A percentile compares a stretch with the other conserved stretches of the same genome.
Conservation (phyloP, 495 filamentous ascomycete genomes). For the Corynascus novoguineensis region DNA sequence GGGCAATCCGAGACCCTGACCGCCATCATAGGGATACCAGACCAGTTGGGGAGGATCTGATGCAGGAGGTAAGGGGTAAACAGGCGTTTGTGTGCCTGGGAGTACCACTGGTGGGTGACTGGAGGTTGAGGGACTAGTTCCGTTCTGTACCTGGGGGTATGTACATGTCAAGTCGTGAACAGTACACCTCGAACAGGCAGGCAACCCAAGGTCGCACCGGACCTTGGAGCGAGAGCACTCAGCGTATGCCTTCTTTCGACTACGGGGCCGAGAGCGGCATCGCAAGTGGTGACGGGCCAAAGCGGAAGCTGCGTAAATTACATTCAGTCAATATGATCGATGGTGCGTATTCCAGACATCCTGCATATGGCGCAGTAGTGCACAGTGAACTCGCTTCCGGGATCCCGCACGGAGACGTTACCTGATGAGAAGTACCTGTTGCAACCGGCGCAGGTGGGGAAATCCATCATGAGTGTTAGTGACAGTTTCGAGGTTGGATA, state of each 20-base stretch:
- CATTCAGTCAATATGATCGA: not conserved
- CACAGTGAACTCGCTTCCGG: no score
- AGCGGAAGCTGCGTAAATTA: not conserved
- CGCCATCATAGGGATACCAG: not conserved
- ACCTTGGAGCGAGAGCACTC: constrained; percentile 8
- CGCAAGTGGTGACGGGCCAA: not conserved
- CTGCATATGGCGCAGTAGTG: no score
- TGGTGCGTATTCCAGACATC: no score
- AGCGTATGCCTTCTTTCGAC: not conserved
- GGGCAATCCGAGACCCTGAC: not conserved
- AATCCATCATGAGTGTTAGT: not conserved
- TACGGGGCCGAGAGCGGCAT: not conserved
- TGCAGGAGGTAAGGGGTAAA: not conserved
- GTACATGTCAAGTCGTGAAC: not conserved
- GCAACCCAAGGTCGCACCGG: not conserved
- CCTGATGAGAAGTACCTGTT: not conserved
- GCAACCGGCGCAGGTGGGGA: not conserved
- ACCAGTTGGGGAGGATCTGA: not conserved
- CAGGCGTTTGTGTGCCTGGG: not conserved
- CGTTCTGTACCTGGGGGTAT: not conserved
- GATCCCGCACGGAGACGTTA: no score
- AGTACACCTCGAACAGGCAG: not conserved
- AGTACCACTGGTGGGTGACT: not conserved
- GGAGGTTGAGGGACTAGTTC: not conserved
- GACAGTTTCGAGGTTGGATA: no score